Evolutionary conservation across 192 early-diverging fungal species (phyloP), one percentile per base, ranked within the genome.

Genomic region (Coemansia sp.): DNA sequence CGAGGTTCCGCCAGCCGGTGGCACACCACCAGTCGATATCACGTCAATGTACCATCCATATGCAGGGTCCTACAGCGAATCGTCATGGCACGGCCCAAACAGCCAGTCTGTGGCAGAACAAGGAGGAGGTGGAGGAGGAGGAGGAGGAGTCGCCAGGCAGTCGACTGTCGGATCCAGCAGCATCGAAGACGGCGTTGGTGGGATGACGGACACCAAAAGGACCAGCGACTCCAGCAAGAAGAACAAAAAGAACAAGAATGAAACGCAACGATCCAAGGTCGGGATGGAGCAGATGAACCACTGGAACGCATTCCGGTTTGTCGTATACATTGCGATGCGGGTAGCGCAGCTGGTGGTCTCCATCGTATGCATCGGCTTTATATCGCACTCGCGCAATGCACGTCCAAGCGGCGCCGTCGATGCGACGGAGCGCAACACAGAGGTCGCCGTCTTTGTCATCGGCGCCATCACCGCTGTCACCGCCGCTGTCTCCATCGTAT

Each of bases 11-110:
- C 20, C 8, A 25, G 22, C 49, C 60, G 8, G 13, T 7, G 17
- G 33, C 15, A 36, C 55, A 0, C 15, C 33, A 13, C 34, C 74
- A 0, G 65, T 70, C 40, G 71, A 73, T 52, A 73, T 79, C 6
- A 65, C 76, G 7, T 58, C 71, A 38, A 74, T 79, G 76, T 15
- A 55, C 22, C 62, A 63, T 49, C 75, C 71, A 9, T 71, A 76
- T 33, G 75, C 65, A 0, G 65, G 72, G 2, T 56, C 77, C 7
- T 79, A 79, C 52, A 74, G 77, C 65, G 77, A 74, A 38, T 56
- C 77, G 0, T 42, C 71, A 8, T 50, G 71, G 65, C 45, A 38
- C 14, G 55, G 29, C 7, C 43, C 42, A 17, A 42, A 15, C 7
- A 36, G 19, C 14, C 56, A 34, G 45, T 45, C 23, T 9, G 22